Percentiles rank a stretch among this genome's conserved stretches.
Evolutionary conservation across 2,329 filamentous ascomycete species (phyloP).

Genomic region (Trichophyton mentagrophytes): DNA sequence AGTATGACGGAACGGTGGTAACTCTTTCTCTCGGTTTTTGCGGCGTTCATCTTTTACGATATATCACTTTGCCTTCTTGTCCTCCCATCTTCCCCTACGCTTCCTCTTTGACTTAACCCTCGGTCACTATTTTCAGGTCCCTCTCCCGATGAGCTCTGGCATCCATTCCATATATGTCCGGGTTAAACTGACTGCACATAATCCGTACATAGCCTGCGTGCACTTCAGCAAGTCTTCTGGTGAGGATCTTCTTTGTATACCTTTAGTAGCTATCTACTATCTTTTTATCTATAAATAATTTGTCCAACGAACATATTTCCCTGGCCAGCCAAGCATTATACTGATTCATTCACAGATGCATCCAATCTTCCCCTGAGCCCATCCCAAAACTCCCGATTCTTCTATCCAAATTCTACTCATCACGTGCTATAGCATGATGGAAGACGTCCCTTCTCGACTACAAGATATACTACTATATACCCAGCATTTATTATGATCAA

Average conservation of each 20-base stretch:
- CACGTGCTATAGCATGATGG: too few relatives aligned
- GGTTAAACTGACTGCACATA: background rate
- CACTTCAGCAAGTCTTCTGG: background rate
- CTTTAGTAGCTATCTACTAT: background rate
- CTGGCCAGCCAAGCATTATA: background rate
- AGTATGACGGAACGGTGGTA: background rate
- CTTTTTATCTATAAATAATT: background rate
- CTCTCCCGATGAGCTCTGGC: background rate
- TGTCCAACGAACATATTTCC: background rate
- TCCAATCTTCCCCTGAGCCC: background rate
- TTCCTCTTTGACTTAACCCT: background rate
- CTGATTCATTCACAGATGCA: background rate
- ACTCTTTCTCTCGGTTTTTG: background rate
- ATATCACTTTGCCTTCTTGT: background rate
- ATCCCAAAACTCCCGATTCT: too few relatives aligned
- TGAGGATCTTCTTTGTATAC: background rate
- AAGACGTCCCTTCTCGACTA: background rate
- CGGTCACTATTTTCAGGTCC: background rate
- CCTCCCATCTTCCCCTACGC: background rate
- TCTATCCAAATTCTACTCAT: too few relatives aligned
- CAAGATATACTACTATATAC: background rate
- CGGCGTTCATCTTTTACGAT: slow-evolving; percentile 4
- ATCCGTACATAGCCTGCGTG: background rate
- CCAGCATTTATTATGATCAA: too few relatives aligned
- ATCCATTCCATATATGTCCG: background rate